Evolutionary conservation across 176 grass and related monocot genomes (phyloP), one percentile per base, ranked within the genome.

Genomic region (Alopecurus myosuroides): DNA sequence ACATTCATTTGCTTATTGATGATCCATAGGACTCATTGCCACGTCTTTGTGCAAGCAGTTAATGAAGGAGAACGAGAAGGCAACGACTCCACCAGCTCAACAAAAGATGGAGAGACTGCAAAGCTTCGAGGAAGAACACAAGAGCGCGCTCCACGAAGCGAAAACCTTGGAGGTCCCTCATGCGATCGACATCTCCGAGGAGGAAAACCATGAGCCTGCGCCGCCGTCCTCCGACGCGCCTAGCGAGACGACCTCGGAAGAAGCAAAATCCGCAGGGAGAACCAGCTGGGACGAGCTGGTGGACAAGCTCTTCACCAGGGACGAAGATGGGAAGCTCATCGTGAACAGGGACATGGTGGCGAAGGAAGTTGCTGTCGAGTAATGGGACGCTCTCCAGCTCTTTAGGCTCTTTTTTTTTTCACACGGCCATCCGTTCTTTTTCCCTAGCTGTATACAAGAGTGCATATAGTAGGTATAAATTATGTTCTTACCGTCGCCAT

Each of bases 261-360:
- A n/a, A n/a, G n/a, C 67, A 1, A 82, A 79, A 78, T 85, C 89
- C 19, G 78, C 89, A 53, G 82, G 81, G 77, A 82, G 80, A 85
- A 92, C 91, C 11, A 99, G 89, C 45, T 99, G 97, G 97, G 90
- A 97, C 26, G 86, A 94, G 14, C 51, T 99, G 78, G 85, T 94
- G 37, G 84, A 91, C 25, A 92, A 88, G 75, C 94, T 97, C 37
- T 99, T 94, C 83, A 95, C 81, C 19, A 91, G 79, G 57, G 94
- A 83, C 46, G 86, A 88, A 57, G 84, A 89, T 37, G 94, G 97
- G 61, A 86, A 78, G 50, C 84, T 99, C 77, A 81, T 90, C 12
- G 83, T 99, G 84, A 99, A 96, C 29, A 91, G 83, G 89, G 97
- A 92, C 33, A 34, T 87, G 30, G 51, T 92, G 81, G 82, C 79